Conservation (phyloP, 768 basidiomycete genomes). For the button mushroom (Agaricus bisporus) region DNA sequence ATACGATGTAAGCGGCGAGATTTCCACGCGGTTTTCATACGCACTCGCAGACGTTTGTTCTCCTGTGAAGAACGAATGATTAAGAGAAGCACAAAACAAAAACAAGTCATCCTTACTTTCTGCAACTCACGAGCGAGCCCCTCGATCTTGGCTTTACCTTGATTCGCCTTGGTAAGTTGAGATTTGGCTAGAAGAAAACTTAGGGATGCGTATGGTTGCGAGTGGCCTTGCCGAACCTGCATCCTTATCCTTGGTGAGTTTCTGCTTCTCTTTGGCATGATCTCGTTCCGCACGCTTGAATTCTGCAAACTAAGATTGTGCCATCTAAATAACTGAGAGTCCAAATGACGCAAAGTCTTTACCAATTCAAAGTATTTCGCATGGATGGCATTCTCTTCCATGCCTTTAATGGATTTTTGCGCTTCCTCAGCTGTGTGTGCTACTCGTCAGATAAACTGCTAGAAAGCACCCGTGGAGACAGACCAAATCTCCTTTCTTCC, state of each 20-base stretch:
- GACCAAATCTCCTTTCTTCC: constrained; percentile 75
- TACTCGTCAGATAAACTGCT: constrained; percentile 14
- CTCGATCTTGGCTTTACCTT: constrained; percentile 87
- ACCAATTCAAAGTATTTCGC: constrained; percentile 87
- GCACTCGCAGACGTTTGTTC: constrained; percentile 81
- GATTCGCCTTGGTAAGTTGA: constrained; percentile 82
- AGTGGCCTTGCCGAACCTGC: constrained; percentile 44
- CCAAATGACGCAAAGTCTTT: constrained; percentile 21
- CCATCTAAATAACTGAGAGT: constrained; percentile 11
- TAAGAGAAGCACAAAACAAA: constrained; percentile 6
- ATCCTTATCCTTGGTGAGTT: constrained; percentile 86
- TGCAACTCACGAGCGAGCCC: constrained; percentile 84
- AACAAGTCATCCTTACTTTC: constrained; percentile 49
- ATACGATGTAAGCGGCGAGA: constrained; percentile 16
- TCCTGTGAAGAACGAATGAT: constrained; percentile 47
- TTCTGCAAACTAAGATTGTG: constrained; percentile 68
- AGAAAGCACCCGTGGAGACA: constrained; percentile 20
- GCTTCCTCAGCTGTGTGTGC: constrained; percentile 71
- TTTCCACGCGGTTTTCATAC: constrained; percentile 16
- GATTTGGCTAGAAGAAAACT: constrained; percentile 54
- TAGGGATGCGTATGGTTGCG: neutral
- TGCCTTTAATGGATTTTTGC: constrained; percentile 75
- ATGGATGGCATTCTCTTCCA: constrained; percentile 79
- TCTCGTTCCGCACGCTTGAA: constrained; percentile 83
- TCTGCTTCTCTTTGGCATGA: constrained; percentile 89